Evolutionary conservation across 345 rosid genomes (phyloP).

Genomic region (Cardamine chenopodiifolia): DNA sequence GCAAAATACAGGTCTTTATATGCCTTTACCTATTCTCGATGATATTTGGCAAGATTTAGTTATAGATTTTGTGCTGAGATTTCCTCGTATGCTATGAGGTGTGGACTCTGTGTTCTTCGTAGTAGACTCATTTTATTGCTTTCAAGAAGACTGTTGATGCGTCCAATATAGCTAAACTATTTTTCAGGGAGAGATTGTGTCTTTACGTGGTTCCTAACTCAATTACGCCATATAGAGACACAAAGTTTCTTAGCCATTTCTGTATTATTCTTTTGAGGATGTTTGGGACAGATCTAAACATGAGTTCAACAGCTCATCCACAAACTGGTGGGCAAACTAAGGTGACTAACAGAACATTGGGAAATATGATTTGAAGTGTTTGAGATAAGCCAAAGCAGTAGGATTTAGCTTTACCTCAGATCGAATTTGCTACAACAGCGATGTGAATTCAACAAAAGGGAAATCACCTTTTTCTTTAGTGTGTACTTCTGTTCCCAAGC

Average conservation of each 20-base stretch:
- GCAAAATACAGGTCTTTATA: not conserved
- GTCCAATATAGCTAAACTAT: not conserved
- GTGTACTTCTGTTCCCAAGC: not conserved
- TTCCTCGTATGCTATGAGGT: not conserved
- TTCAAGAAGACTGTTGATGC: not conserved
- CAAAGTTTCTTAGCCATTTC: not conserved
- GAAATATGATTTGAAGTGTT: not conserved
- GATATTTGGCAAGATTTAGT: not conserved
- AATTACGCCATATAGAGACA: not conserved
- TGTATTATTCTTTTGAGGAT: not conserved
- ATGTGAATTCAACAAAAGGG: not conserved
- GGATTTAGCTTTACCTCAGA: not conserved
- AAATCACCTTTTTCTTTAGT: not conserved
- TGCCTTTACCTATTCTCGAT: not conserved
- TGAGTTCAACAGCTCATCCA: not conserved
- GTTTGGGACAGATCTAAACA: not conserved
- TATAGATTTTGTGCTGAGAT: not conserved
- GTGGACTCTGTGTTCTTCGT: not conserved
- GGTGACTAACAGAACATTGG: not conserved
- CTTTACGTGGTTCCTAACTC: not conserved
- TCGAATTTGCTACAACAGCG: not conserved
- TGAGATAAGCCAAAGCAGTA: not conserved
- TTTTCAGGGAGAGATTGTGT: not conserved
- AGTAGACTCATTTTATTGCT: not conserved
- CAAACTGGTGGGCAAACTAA: not conserved